These are phyloP conservation scores for Cucumis cinereus DNA, from an alignment of 306 rosid species.

Conservation along the genomic window DNA sequence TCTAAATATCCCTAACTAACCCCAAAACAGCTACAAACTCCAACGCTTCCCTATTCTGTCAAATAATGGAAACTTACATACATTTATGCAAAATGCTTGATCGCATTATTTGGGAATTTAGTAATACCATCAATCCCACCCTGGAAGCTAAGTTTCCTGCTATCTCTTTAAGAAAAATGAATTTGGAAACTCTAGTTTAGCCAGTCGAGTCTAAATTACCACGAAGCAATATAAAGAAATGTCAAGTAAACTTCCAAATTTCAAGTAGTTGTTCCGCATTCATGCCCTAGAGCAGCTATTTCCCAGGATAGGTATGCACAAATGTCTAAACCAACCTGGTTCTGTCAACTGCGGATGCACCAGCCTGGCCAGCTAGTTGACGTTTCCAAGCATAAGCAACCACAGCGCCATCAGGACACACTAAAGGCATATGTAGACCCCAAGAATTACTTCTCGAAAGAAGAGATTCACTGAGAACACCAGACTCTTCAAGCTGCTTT, in stretches of 20 bases:
- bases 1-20: no score
- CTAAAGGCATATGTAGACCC: constrained; percentile 92
- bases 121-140: background rate
- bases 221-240: background rate
- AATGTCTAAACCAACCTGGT: constrained; percentile 38
- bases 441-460: constrained; percentile 74
- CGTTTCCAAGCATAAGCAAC: constrained; percentile 98
- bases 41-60: no score
- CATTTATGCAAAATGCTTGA: background rate
- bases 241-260: background rate
- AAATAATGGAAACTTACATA: background rate
- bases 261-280: background rate
- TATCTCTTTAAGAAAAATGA: no score
- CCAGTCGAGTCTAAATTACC: background rate
- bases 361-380: constrained; percentile 89
- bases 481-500: constrained; percentile 75
- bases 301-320: background rate
- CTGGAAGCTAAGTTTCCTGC: no score
- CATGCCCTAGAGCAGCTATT: background rate
- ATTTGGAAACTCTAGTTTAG: background rate
- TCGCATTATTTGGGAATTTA: background rate
- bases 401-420: constrained; percentile 88
- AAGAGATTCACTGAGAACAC: constrained; percentile 67
- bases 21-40: no score
- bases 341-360: constrained; percentile 84